Evolutionary conservation across 2,329 filamentous ascomycete genomes (phyloP).

Genomic region (Exophiala xenobiotica): DNA sequence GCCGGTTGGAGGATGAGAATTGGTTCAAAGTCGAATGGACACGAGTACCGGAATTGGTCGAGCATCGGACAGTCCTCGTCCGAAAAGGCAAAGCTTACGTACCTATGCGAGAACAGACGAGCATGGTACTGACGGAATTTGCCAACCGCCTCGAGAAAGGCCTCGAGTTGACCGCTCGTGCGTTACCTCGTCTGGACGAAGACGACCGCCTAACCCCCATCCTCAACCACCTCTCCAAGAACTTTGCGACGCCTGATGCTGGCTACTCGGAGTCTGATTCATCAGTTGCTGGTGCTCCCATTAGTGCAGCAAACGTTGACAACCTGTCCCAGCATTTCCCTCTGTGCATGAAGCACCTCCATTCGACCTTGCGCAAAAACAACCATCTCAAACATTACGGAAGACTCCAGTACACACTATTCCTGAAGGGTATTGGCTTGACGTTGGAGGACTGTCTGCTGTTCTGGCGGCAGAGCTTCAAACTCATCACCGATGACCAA

Average conservation of each 20-base stretch:
- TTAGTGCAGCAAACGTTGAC: slow-evolving; percentile 78
- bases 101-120: slow-evolving; percentile 79
- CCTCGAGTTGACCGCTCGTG: slow-evolving; percentile 87
- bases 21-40: slow-evolving; percentile 99
- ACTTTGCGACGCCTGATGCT: slow-evolving; percentile 88
- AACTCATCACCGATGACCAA: slow-evolving; percentile 82
- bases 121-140: slow-evolving; percentile 87
- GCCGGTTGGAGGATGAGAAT: slow-evolving; percentile 67
- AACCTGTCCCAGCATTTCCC: slow-evolving; percentile 78
- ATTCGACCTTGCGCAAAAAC: slow-evolving; percentile 80
- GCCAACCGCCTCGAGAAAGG: slow-evolving; percentile 74
- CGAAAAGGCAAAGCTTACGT: slow-evolving; percentile 86
- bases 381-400: slow-evolving; percentile 91
- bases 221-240: slow-evolving; percentile 82
- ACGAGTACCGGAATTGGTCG: slow-evolving; percentile 84
- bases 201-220: slow-evolving; percentile 84
- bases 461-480: slow-evolving; percentile 89
- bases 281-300: slow-evolving; percentile 67
- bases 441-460: slow-evolving; percentile 85
- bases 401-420: slow-evolving; percentile 90
- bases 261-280: slow-evolving; percentile 68
- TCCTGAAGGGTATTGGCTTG: slow-evolving; percentile 92
- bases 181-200: slow-evolving; percentile 88
- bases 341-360: slow-evolving; percentile 90
- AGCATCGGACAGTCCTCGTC: slow-evolving; percentile 72